Conservation (phyloP, 2,329 filamentous ascomycete species). For the Aspergillus intermedius region DNA sequence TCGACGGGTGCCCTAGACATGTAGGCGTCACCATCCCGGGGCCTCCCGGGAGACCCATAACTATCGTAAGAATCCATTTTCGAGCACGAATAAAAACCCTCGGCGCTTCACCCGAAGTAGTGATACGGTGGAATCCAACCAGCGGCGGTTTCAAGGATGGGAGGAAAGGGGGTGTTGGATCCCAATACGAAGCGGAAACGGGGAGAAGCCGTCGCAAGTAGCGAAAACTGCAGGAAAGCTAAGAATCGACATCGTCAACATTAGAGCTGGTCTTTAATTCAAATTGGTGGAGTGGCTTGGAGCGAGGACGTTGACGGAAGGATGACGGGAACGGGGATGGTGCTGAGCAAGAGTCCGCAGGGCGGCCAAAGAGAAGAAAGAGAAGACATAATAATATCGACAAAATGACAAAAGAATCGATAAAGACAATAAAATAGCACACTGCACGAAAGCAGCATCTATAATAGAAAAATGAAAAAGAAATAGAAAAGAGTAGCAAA, state of each 20-base stretch:
- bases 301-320: constrained; percentile 16
- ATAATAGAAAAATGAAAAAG: constrained; percentile 6
- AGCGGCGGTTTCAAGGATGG: background rate
- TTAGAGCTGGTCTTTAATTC: constrained; percentile 24
- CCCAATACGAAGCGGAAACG: background rate
- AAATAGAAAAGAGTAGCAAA: constrained; percentile 5
- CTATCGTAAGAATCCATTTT: constrained; percentile 43
- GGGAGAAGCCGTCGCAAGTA: constrained; percentile 2
- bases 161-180: background rate
- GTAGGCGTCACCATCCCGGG: constrained; percentile 36
- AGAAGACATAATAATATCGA: constrained; percentile 2
- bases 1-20: constrained; percentile 28
- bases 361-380: constrained; percentile 10
- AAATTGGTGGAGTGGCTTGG: constrained; percentile 13
- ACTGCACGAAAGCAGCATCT: background rate
- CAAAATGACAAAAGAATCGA: constrained; percentile 8
- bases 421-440: constrained; percentile 3
- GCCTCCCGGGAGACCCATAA: constrained; percentile 40
- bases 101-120: constrained; percentile 3
- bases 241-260: constrained; percentile 32
- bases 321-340: constrained; percentile 15
- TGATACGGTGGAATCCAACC: background rate
- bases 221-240: constrained; percentile 21
- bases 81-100: background rate
- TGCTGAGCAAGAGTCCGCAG: constrained; percentile 15